A percentile compares a stretch with the other conserved stretches of the same genome.
Evolutionary conservation across 2,329 filamentous ascomycete genomes (phyloP).

Genomic region (Fusarium dlaminii): DNA sequence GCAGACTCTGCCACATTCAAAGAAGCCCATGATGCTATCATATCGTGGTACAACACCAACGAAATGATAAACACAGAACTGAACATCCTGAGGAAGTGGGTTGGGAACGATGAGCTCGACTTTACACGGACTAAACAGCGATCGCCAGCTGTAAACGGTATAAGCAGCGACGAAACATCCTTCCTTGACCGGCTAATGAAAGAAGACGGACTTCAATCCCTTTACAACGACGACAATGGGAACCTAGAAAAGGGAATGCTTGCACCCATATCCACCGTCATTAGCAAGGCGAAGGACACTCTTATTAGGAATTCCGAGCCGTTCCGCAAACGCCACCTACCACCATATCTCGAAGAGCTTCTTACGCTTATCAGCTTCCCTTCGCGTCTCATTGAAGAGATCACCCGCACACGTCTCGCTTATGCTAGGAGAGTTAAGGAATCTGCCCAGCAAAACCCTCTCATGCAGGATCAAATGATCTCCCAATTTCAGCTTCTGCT

Average conservation of each 20-base stretch:
- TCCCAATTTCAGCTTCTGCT: conserved; percentile 93
- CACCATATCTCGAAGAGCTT: conserved; percentile 95
- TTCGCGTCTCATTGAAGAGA: conserved; percentile 93
- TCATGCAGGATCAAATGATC: conserved; percentile 99
- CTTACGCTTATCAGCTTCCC: conserved; percentile 97
- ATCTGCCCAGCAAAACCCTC: conserved; percentile 86
- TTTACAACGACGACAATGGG: conserved; percentile 76
- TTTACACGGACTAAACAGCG: conserved; percentile 80
- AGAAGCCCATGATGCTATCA: conserved; percentile 86
- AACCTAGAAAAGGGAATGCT: conserved; percentile 77
- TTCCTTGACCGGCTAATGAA: conserved; percentile 96
- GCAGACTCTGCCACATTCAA: conserved; percentile 80
- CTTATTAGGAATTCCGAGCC: conserved; percentile 85
- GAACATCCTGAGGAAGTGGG: conserved; percentile 91
- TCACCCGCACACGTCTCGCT: conserved; percentile 88
- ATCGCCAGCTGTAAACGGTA: conserved; percentile 71
- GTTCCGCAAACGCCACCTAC: conserved; percentile 89
- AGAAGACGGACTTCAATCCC: conserved; percentile 90
- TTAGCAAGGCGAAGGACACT: conserved; percentile 92
- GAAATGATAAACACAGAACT: conserved; percentile 96
- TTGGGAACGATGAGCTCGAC: conserved; percentile 94
- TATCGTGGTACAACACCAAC: conserved; percentile 97
- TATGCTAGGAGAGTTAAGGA: conserved; percentile 98
- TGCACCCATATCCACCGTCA: conserved; percentile 82
- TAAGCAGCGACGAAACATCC: conserved; percentile 85